Conservation (phyloP, 1,284 basidiomycete genomes). For the Moesziomyces globuligerus region DNA sequence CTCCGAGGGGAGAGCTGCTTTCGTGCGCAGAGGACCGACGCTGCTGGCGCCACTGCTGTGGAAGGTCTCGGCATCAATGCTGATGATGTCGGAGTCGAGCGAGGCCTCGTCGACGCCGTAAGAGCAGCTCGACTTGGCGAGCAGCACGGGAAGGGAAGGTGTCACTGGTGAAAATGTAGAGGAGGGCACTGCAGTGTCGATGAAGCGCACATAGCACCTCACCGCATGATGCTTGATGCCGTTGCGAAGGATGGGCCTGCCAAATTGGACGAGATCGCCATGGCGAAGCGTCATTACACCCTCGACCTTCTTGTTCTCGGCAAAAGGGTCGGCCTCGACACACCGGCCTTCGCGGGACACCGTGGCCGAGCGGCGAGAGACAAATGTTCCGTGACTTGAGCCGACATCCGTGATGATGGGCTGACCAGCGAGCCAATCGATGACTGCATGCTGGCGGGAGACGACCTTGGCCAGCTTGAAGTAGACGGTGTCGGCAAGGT, state of each 20-base stretch:
- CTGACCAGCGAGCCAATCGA: conserved; percentile 22
- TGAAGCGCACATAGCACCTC: conserved; percentile 18
- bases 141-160: neutral
- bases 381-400: conserved; percentile 43
- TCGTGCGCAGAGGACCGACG: neutral
- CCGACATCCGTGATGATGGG: conserved; percentile 25
- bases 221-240: conserved; percentile 14
- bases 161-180: neutral
- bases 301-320: neutral
- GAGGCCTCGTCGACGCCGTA: conserved; percentile 17
- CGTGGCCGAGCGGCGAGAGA: conserved; percentile 3
- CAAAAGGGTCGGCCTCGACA: neutral
- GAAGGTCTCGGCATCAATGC: conserved; percentile 15
- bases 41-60: neutral
- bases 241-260: conserved; percentile 8
- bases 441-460: conserved; percentile 31
- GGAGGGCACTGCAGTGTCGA: neutral
- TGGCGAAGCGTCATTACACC: conserved; percentile 2
- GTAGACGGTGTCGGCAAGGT: conserved; percentile 15
- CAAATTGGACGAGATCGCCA: conserved; percentile 33
- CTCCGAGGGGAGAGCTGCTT: neutral
- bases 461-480: conserved; percentile 37
- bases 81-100: conserved; percentile 26
- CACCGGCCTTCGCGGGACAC: neutral
- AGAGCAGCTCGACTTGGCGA: neutral